Evolutionary conservation across 805 yeast genomes (phyloP).

Genomic region (Scheffersomyces amazonensis): DNA sequence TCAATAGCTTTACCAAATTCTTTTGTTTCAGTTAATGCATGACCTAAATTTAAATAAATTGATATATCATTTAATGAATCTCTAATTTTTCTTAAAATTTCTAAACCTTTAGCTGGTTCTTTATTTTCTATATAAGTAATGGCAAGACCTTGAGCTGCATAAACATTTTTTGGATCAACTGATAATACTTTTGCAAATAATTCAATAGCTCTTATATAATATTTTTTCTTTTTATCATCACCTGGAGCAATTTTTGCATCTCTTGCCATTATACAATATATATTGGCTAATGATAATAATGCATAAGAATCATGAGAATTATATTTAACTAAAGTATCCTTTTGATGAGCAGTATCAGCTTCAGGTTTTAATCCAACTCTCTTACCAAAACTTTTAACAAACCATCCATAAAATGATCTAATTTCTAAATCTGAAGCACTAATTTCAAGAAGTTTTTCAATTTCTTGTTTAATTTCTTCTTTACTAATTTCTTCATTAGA

Average conservation of each 20-base stretch:
- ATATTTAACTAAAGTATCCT: slow-evolving; percentile 75
- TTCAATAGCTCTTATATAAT: slow-evolving; percentile 88
- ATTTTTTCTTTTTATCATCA: slow-evolving; percentile 58
- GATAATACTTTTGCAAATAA: slow-evolving; percentile 84
- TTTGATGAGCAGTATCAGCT: slow-evolving; percentile 74
- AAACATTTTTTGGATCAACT: slow-evolving; percentile 80
- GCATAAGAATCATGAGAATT: slow-evolving; percentile 92
- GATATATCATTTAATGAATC: slow-evolving; percentile 86
- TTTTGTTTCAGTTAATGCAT: slow-evolving; percentile 77
- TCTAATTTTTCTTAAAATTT: slow-evolving; percentile 81
- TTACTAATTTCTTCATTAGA: slow-evolving; percentile 34
- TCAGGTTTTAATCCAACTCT: slow-evolving; percentile 47
- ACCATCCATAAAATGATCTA: slow-evolving; percentile 93
- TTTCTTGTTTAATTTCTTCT: slow-evolving; percentile 49
- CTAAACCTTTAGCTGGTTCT: slow-evolving; percentile 72
- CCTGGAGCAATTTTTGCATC: slow-evolving; percentile 55
- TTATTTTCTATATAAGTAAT: slow-evolving; percentile 86
- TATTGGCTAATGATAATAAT: slow-evolving; percentile 82
- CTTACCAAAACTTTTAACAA: slow-evolving; percentile 57
- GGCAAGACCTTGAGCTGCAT: slow-evolving; percentile 97
- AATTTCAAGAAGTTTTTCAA: slow-evolving; percentile 51
- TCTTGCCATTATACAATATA: slow-evolving; percentile 79
- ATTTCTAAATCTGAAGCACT: slow-evolving; percentile 70
- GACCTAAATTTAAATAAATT: slow-evolving; percentile 82
- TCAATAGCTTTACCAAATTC: slow-evolving; percentile 87